These are phyloP conservation scores for Calocybe cyanea DNA, from an alignment of 768 basidiomycete species.

Conservation along the genomic window DNA sequence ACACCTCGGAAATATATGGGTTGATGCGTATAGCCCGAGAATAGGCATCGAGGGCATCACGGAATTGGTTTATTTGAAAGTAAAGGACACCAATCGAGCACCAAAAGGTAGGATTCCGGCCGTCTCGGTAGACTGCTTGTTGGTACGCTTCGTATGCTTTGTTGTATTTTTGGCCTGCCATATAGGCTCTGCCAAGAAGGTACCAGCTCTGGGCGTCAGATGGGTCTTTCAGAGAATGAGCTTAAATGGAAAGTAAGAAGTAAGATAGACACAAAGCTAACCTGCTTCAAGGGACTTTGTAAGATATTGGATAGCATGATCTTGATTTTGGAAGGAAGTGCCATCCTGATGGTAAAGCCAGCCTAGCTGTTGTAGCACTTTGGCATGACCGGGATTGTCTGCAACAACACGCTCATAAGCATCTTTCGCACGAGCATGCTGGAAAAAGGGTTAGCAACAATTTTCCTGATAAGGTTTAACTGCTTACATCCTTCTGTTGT, in stretches of 20 bases:
- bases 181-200: slow-evolving; percentile 95
- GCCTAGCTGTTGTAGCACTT: slow-evolving; percentile 96
- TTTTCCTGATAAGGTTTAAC: too few species aligned
- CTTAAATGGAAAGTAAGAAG: neutral
- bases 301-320: slow-evolving; percentile 88
- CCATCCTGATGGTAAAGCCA: slow-evolving; percentile 97
- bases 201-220: slow-evolving; percentile 99
- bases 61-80: slow-evolving; percentile 99
- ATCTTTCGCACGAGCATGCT: slow-evolving; percentile 89
- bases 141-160: slow-evolving; percentile 99
- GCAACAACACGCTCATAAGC: slow-evolving; percentile 94
- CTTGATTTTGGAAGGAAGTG: slow-evolving; percentile 93
- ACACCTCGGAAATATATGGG: slow-evolving; percentile 92
- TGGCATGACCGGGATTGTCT: slow-evolving; percentile 92
- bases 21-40: slow-evolving; percentile 98
- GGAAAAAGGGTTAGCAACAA: too few species aligned
- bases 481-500: slow-evolving; percentile 93
- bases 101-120: slow-evolving; percentile 99
- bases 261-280: slow-evolving; percentile 31
- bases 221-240: slow-evolving; percentile 55
- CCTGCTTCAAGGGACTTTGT: slow-evolving; percentile 96
- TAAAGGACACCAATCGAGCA: slow-evolving; percentile 99
- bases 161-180: slow-evolving; percentile 98
- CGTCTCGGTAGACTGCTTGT: slow-evolving; percentile 98
- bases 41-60: slow-evolving; percentile 97